These are phyloP conservation scores for Phytopythium ostracodes DNA, from an alignment of 352 stramenopile species.

Conservation along the genomic window DNA sequence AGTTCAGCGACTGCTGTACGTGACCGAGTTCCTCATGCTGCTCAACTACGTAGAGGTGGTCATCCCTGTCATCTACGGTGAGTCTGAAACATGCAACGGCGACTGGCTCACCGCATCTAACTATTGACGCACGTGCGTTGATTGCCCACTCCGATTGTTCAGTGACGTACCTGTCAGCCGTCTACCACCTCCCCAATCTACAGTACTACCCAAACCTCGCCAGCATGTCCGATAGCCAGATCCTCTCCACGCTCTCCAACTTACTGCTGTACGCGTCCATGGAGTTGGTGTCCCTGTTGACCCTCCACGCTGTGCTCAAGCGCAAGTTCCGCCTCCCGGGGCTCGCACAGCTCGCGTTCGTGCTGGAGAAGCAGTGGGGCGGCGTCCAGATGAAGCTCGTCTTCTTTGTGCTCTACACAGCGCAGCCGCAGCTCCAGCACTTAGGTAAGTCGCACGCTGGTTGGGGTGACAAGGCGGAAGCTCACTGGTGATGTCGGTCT, in stretches of 20 bases:
- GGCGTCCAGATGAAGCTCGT: conserved; percentile 26
- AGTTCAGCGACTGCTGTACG: conserved; percentile 26
- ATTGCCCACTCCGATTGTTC: no score
- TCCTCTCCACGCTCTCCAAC: conserved; percentile 14
- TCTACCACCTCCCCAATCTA: conserved; percentile 28
- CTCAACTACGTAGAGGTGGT: conserved; percentile 38
- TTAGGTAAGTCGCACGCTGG: not conserved
- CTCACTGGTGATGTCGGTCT: not conserved
- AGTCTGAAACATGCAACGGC: no score
- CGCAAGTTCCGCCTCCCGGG: conserved; percentile 17
- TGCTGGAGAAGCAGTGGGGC: conserved; percentile 20
- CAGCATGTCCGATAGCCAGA: conserved; percentile 11
- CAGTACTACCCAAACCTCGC: conserved; percentile 16
- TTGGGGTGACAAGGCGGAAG: no score
- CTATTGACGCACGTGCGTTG: no score
- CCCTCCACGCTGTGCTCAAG: conserved; percentile 13
- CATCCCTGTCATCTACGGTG: conserved; percentile 37
- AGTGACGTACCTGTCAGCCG: conserved; percentile 23
- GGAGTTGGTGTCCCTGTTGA: conserved; percentile 27
- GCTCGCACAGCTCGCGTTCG: conserved; percentile 28
- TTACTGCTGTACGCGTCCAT: conserved; percentile 23
- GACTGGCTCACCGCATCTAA: no score
- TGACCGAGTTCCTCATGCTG: conserved; percentile 42
- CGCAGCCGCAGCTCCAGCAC: conserved; percentile 13
- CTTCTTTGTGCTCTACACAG: conserved; percentile 29